phyloP scores from a whole-genome alignment of 768 basidiomycete species.

The Calocera viscosa region DNA sequence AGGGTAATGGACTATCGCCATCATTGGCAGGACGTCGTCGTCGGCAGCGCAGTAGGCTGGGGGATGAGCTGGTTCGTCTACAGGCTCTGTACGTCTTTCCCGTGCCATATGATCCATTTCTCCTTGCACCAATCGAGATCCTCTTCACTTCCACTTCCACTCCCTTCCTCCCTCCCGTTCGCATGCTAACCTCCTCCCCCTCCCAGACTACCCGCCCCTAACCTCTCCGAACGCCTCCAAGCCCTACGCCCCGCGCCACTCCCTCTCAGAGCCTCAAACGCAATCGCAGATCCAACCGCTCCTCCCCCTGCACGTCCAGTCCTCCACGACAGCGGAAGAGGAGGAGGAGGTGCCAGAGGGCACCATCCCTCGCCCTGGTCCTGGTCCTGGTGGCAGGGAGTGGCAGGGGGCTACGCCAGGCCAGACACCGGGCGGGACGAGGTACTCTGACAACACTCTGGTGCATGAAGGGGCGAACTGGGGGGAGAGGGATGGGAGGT shows the following conservation, averaged over 20 bases:
- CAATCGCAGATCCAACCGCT: no score
- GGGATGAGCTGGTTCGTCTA: constrained; percentile 61
- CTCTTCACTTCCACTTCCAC: no score
- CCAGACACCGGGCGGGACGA: no score
- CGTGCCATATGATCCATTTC: not conserved
- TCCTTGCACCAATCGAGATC: not conserved
- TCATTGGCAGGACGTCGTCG: constrained; percentile 84
- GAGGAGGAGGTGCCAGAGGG: not conserved
- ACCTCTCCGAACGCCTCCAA: not conserved
- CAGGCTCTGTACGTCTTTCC: constrained; percentile 27
- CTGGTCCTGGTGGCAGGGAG: no score
- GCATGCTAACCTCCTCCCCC: not conserved
- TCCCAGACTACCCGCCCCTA: not conserved
- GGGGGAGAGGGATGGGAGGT: no score
- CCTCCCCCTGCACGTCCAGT: not conserved
- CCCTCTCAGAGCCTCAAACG: not conserved
- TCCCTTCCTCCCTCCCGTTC: no score
- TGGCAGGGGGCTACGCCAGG: no score
- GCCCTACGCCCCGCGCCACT: not conserved
- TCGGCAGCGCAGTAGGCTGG: constrained; percentile 65
- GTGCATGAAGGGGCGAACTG: no score
- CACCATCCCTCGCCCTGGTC: not conserved
- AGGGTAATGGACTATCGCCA: constrained; percentile 90
- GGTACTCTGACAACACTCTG: no score
- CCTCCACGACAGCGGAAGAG: not conserved